phyloP scores from a whole-genome alignment of 2,329 filamentous ascomycete species.

The Exserohilum turcica region DNA sequence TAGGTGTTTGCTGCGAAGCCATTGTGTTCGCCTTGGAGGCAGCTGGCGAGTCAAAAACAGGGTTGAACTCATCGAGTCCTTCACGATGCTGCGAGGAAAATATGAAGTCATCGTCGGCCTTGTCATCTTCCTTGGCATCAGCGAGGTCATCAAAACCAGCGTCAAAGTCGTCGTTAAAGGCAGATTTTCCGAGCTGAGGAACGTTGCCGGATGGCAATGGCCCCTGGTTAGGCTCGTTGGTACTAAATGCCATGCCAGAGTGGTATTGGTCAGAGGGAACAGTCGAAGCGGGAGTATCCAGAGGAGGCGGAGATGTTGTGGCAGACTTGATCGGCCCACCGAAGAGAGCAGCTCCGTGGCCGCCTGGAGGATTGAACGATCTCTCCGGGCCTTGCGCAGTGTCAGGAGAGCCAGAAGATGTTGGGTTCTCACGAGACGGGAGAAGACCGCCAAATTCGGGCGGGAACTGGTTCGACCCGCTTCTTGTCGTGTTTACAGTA shows the following conservation, averaged over 20 bases:
- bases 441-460: constrained; percentile 62
- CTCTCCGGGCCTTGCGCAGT: constrained; percentile 47
- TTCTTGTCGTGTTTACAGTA: constrained; percentile 43
- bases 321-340: constrained; percentile 45
- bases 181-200: constrained; percentile 52
- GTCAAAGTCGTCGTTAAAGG: constrained; percentile 75
- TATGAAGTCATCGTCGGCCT: constrained; percentile 79
- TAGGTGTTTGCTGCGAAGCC: constrained; percentile 51
- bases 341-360: constrained; percentile 49
- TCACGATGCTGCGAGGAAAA: constrained; percentile 67
- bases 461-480: constrained; percentile 55
- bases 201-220: constrained; percentile 37
- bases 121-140: constrained; percentile 76
- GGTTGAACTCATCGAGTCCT: constrained; percentile 77
- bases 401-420: constrained; percentile 43
- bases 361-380: constrained; percentile 44
- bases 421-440: constrained; percentile 61
- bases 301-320: constrained; percentile 47
- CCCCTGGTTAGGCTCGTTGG: constrained; percentile 41
- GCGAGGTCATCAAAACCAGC: constrained; percentile 82
- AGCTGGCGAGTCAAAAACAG: constrained; percentile 73
- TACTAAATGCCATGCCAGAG: constrained; percentile 48
- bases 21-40: constrained; percentile 56
- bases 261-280: constrained; percentile 51
- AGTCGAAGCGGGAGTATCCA: constrained; percentile 48